Base-by-base conservation (phyloP, 116 monocot genomes). In the Iris pallida region DNA sequence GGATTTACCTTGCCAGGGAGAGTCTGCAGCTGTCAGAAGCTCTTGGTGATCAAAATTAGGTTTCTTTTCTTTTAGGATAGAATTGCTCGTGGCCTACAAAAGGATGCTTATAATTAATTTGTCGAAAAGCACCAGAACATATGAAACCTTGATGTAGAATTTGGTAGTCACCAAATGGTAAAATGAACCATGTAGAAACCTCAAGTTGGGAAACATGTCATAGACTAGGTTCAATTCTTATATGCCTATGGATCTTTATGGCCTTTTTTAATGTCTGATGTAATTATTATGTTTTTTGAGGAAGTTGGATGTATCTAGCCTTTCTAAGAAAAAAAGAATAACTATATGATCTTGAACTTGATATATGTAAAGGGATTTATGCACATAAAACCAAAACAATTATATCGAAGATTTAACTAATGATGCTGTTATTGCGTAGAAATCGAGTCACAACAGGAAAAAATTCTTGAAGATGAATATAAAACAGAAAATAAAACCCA, bases 11-110 rank as follows among this genome's bases (percentile, higher is more conserved):
- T 75, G 69, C 91, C 88, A 95, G 16, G 71, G 71, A 13, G 83
- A 81, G 17, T 77, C 84, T 57, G 57, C 71, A 46, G 69, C 16
- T 12, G 61, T 45, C 42, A 76, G 69, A 42, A 86, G 59, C 45
- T 91, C 83, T 61, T 83, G 76, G 6, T 83, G 72, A 77, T 89
- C 86, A 68, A 79, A 79, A 18, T 78, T 85, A 60, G 76, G 76
- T 55, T 79, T 84, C 76, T 89, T 92, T 66, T 88, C 81, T 16
- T 59, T 66, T 40, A 69, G 15, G 42, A 70, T 44, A 30, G 82
- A 71, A 56, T 77, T 83, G 16, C 64, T 65, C 18, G 69, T 68
- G 40, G 67, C 41, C 87, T 90, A 49, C 14, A 59, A 18, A 70
- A 16, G 18, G 1, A 43, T 45, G 4, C 51, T 52, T 8, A 14